Percentiles rank a stretch among this genome's conserved stretches.
Evolutionary conservation across 371 early-diverging fungal genomes (phyloP).

Genomic region (Mortierella sp.): DNA sequence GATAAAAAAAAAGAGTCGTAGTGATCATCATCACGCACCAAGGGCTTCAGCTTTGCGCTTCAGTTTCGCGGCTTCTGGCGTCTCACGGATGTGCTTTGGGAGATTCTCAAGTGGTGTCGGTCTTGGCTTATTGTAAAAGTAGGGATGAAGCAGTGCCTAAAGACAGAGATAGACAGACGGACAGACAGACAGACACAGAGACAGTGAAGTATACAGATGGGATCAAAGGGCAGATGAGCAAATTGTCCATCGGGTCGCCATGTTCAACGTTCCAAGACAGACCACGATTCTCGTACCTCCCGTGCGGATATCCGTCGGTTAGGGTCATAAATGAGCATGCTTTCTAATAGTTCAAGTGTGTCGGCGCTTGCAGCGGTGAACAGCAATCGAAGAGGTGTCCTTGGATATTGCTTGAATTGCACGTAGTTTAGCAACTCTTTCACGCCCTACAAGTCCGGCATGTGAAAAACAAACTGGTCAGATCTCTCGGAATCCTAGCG

Average conservation of each 20-base stretch:
- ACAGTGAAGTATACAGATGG: too few relatives aligned
- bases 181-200: too few relatives aligned
- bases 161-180: too few relatives aligned
- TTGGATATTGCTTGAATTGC: constrained; percentile 71
- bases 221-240: too few relatives aligned
- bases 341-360: constrained; percentile 91
- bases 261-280: too few relatives aligned
- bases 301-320: constrained; percentile 85
- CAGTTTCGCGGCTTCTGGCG: constrained; percentile 32
- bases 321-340: constrained; percentile 95
- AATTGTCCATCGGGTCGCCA: too few relatives aligned
- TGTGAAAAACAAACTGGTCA: background rate
- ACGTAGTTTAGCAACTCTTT: constrained; percentile 78
- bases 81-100: constrained; percentile 65
- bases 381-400: constrained; percentile 78
- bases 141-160: constrained; percentile 88
- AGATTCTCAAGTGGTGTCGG: constrained; percentile 89
- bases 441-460: constrained; percentile 66
- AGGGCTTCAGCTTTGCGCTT: constrained; percentile 47
- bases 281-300: constrained; percentile 66
- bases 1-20: too few relatives aligned
- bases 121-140: constrained; percentile 88
- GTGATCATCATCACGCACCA: constrained; percentile 30
- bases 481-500: background rate
- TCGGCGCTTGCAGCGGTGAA: constrained; percentile 96